Conservation (phyloP, 2,329 filamentous ascomycete species). For the Arthroderma uncinatum region DNA sequence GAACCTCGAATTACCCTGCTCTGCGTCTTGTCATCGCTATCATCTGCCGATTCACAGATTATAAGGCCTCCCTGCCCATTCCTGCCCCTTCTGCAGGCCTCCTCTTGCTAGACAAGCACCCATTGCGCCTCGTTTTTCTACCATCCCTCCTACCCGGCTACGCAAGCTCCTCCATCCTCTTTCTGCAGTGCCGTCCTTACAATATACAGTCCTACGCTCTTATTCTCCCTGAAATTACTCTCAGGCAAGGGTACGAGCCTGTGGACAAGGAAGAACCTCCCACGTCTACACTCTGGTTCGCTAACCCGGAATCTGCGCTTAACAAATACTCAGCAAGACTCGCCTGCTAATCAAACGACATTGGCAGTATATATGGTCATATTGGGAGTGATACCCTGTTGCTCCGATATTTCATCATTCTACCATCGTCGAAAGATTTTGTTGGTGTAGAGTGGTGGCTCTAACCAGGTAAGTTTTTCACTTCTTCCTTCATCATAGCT, state of each 20-base stretch:
- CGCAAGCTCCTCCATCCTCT: neutral
- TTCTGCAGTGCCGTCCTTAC: neutral
- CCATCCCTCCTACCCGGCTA: neutral
- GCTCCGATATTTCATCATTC: neutral
- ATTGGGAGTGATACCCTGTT: neutral
- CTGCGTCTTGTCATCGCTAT: neutral
- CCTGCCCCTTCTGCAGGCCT: neutral
- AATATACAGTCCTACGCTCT: neutral
- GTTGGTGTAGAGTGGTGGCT: neutral
- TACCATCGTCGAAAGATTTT: neutral
- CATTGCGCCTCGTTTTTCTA: neutral
- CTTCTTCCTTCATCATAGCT: neutral
- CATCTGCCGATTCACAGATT: neutral
- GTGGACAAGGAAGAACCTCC: neutral
- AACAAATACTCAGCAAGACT: neutral
- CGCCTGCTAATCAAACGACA: neutral
- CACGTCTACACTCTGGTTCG: neutral
- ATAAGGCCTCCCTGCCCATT: neutral
- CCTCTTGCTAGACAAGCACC: neutral
- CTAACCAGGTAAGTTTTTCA: neutral
- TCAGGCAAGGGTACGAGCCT: neutral
- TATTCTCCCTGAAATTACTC: neutral
- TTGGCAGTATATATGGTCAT: neutral
- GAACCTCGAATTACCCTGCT: neutral
- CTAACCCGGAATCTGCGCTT: neutral